phyloP scores from a whole-genome alignment of 345 rosid species.

The Eucalyptus tenuipes region DNA sequence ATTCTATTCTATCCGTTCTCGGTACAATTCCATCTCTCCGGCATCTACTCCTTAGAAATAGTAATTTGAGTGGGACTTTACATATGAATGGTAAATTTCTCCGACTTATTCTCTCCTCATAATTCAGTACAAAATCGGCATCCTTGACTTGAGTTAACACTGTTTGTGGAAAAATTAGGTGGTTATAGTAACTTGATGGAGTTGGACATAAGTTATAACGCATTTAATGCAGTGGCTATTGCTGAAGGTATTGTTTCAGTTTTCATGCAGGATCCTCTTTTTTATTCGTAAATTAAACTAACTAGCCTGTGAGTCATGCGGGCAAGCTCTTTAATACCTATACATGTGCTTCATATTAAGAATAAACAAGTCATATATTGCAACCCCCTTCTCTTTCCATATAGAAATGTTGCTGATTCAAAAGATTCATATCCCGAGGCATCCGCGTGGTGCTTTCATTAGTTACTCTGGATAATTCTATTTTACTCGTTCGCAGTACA shows the following conservation, averaged over 20 bases:
- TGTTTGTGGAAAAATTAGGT: background rate
- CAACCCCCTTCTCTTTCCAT: too few species aligned
- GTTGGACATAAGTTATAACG: fast-evolving
- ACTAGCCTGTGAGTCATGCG: fast-evolving
- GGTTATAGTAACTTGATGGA: fast-evolving
- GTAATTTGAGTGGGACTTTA: background rate
- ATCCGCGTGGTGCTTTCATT: fast-evolving
- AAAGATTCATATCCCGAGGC: too few species aligned
- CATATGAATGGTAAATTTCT: too few species aligned
- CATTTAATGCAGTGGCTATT: fast-evolving
- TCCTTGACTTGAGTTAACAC: background rate
- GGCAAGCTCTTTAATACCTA: fast-evolving
- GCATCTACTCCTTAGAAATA: fast-evolving
- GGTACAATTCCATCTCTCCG: too few species aligned
- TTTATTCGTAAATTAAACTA: too few species aligned
- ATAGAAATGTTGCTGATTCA: too few species aligned
- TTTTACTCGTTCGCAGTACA: fast-evolving
- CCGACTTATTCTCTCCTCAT: fast-evolving
- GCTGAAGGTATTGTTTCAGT: fast-evolving
- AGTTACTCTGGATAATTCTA: too few species aligned
- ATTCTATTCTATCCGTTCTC: too few species aligned
- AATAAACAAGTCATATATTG: too few species aligned
- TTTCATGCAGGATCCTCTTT: fast-evolving
- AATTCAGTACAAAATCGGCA: too few species aligned
- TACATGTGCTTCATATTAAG: too few species aligned